Conservation (phyloP, 371 early-diverging fungal species). For the Rhizopus arrhizus region DNA sequence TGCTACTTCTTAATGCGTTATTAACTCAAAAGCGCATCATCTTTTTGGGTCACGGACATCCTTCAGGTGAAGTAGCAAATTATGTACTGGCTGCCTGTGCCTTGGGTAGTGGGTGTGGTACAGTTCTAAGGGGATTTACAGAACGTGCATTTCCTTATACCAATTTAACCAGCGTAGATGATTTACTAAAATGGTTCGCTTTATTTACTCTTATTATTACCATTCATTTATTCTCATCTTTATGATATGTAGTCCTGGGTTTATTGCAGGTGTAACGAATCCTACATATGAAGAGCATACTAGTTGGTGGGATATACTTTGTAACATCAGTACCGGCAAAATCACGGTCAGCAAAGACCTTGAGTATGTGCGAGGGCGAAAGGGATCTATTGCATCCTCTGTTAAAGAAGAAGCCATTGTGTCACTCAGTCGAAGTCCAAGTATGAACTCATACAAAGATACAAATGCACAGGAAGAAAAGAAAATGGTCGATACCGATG, state of each 20-base stretch:
- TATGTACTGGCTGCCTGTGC: constrained; percentile 92
- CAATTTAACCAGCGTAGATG: constrained; percentile 83
- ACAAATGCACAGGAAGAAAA: not conserved
- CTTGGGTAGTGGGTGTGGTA: constrained; percentile 87
- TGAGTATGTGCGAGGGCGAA: constrained; percentile 13
- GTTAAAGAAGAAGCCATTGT: constrained; percentile 12
- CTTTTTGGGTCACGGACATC: constrained; percentile 88
- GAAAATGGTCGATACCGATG: constrained; percentile 46
- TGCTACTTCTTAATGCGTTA: constrained; percentile 84
- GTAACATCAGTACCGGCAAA: constrained; percentile 89
- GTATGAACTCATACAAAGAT: constrained; percentile 16
- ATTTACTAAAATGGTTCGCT: constrained; percentile 73
- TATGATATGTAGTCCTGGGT: constrained; percentile 68
- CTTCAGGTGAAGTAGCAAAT: constrained; percentile 89
- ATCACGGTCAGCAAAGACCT: constrained; percentile 87
- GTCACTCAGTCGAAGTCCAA: constrained; percentile 23
- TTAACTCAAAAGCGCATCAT: constrained; percentile 90
- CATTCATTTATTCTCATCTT: not conserved
- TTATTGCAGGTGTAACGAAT: constrained; percentile 96
- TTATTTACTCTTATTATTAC: not conserved
- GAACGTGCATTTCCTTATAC: constrained; percentile 92
- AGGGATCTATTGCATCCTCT: constrained; percentile 24
- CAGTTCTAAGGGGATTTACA: constrained; percentile 81
- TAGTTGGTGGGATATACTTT: constrained; percentile 96
- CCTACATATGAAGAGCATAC: constrained; percentile 91